Percentiles rank a stretch among this genome's conserved stretches.
phyloP scores from a whole-genome alignment of 441 rosid species.

The Gossypium gossypioides region DNA sequence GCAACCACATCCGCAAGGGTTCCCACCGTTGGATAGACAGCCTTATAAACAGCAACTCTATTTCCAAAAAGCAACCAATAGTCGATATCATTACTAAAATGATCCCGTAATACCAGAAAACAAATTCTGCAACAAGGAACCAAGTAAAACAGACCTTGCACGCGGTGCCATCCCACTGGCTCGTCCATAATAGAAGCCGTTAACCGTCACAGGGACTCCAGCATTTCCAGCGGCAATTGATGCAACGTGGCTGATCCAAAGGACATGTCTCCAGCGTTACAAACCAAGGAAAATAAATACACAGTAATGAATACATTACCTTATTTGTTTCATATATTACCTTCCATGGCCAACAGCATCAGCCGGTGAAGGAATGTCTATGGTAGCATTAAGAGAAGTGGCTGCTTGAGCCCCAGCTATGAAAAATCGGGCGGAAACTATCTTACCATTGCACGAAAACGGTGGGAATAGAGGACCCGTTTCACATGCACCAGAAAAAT shows the following conservation, averaged over 20 bases:
- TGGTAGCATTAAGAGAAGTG: slow-evolving; percentile 40
- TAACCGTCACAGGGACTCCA: slow-evolving; percentile 46
- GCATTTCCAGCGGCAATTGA: slow-evolving; percentile 55
- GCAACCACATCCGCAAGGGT: slow-evolving; percentile 58
- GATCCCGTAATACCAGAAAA: not conserved
- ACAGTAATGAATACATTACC: not conserved
- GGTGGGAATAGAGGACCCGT: slow-evolving; percentile 56
- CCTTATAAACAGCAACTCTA: slow-evolving; percentile 61
- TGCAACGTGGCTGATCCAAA: slow-evolving; percentile 51
- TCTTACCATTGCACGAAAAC: slow-evolving; percentile 69
- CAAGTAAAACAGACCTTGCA: slow-evolving; percentile 36
- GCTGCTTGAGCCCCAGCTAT: slow-evolving; percentile 71
- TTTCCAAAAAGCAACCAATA: not conserved
- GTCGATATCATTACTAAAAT: not conserved
- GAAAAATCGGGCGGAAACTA: slow-evolving; percentile 65
- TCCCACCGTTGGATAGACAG: slow-evolving; percentile 44
- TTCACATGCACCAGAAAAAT: slow-evolving; percentile 67
- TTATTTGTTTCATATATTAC: slow-evolving; percentile 19
- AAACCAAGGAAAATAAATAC: not conserved
- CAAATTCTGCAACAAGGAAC: not conserved
- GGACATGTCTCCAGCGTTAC: not conserved
- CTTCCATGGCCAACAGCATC: slow-evolving; percentile 89
- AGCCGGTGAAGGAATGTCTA: slow-evolving; percentile 70
- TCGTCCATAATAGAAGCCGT: slow-evolving; percentile 45
- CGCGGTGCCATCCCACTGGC: slow-evolving; percentile 68